A percentile compares a stretch with the other conserved stretches of the same genome.
Conservation (phyloP, 148 eudicot genomes). For the Rhododendron molle region DNA sequence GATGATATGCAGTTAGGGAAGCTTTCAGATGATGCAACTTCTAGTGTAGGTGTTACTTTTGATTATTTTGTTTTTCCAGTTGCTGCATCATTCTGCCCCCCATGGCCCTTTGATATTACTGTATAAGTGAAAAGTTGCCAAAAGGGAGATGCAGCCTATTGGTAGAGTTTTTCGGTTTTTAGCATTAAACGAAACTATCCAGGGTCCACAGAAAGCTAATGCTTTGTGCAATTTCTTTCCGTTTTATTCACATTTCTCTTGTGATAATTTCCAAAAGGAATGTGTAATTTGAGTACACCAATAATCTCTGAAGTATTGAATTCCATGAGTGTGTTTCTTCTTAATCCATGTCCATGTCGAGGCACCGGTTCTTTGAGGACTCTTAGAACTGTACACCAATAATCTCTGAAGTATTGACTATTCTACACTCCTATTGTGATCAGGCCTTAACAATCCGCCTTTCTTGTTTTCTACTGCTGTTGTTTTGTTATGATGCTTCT, state of each 20-base stretch:
- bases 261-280: background rate
- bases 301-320: background rate
- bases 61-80: background rate
- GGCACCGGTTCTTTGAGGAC: background rate
- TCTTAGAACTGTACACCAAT: background rate
- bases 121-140: background rate
- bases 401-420: no score
- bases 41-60: background rate
- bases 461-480: constrained; percentile 4
- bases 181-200: background rate
- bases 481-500: constrained; percentile 21
- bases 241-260: background rate
- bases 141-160: background rate
- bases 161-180: background rate
- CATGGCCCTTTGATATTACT: background rate
- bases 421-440: background rate
- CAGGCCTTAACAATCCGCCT: background rate
- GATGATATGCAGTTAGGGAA: background rate
- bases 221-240: background rate
- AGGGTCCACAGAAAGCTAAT: background rate
- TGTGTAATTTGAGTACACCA: background rate
- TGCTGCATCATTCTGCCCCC: background rate
- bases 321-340: background rate
- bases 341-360: background rate
- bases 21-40: background rate